A percentile compares a stretch with the other conserved stretches of the same genome.
Evolutionary conservation across 306 rosid species (phyloP).

Genomic region (Delonix regia): DNA sequence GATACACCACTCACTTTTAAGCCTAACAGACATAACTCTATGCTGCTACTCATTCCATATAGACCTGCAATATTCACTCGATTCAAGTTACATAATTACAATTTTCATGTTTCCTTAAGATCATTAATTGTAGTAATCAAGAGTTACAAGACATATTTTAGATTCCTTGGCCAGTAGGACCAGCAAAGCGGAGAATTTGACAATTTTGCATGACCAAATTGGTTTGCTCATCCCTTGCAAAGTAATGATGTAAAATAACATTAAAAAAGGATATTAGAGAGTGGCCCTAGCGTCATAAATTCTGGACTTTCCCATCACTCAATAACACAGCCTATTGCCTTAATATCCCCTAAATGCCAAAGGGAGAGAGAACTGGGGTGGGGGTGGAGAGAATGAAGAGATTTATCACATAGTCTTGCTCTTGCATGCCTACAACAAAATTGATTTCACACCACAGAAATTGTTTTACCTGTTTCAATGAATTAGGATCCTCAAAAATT

Average conservation of each 20-base stretch:
- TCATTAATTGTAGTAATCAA: not conserved
- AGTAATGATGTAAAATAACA: not conserved
- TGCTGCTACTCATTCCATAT: slow-evolving; percentile 3
- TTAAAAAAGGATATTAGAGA: not conserved
- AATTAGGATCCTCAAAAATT: slow-evolving; percentile 79
- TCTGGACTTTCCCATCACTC: slow-evolving; percentile 14
- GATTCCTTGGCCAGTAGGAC: slow-evolving; percentile 4
- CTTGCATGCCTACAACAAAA: not conserved
- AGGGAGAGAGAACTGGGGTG: not conserved
- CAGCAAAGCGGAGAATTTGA: not conserved
- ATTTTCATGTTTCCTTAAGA: not conserved
- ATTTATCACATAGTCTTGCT: slow-evolving; percentile 11
- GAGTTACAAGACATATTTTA: not conserved
- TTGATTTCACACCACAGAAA: slow-evolving; percentile 24
- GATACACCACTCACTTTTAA: not conserved
- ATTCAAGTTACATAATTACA: slow-evolving; percentile 4
- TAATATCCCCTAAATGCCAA: not conserved
- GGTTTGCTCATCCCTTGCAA: not conserved
- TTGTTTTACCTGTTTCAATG: slow-evolving; percentile 67
- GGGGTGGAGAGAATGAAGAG: not conserved
- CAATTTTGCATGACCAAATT: slow-evolving; percentile 11
- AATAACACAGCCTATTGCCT: not conserved
- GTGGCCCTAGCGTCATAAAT: no score
- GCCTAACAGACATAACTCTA: not conserved
- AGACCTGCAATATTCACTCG: slow-evolving; percentile 4